Conservation (phyloP, 2,329 filamentous ascomycete genomes). For the Trichoderma semiorbis region DNA sequence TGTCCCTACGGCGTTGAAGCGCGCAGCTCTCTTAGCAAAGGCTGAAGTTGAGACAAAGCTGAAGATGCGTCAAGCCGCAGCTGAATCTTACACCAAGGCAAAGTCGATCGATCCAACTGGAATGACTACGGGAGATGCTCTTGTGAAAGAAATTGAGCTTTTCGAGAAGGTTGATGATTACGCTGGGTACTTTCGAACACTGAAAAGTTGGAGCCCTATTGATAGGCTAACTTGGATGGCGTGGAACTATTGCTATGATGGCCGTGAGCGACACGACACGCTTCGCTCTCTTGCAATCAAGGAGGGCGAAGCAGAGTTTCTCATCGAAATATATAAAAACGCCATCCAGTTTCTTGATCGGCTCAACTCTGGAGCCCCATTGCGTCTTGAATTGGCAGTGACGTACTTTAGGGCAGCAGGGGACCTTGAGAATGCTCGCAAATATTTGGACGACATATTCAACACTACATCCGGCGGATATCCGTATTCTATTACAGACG, state of each 20-base stretch:
- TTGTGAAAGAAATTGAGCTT: conserved; percentile 24
- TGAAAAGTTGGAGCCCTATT: conserved; percentile 27
- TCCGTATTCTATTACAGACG: conserved; percentile 24
- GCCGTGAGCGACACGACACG: not conserved
- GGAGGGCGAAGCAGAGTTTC: conserved; percentile 23
- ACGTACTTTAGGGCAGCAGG: conserved; percentile 21
- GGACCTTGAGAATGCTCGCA: conserved; percentile 19
- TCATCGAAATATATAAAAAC: conserved; percentile 26
- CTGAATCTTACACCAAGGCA: conserved; percentile 21
- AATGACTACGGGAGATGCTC: conserved; percentile 21
- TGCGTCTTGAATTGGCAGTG: conserved; percentile 22
- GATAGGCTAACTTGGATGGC: conserved; percentile 29
- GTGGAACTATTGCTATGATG: conserved; percentile 20
- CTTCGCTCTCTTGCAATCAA: conserved; percentile 22
- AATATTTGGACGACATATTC: conserved; percentile 25
- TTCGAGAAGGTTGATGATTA: conserved; percentile 19
- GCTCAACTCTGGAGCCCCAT: conserved; percentile 25
- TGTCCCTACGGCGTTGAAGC: conserved; percentile 20
- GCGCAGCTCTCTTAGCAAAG: conserved; percentile 21
- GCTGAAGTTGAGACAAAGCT: conserved; percentile 21
- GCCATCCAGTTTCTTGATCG: conserved; percentile 27
- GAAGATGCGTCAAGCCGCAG: conserved; percentile 17
- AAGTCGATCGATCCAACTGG: conserved; percentile 22
- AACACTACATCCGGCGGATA: conserved; percentile 23
- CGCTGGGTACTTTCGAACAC: conserved; percentile 17